phyloP scores from a whole-genome alignment of 164 flowering plant species.

The Akebia trifoliata region DNA sequence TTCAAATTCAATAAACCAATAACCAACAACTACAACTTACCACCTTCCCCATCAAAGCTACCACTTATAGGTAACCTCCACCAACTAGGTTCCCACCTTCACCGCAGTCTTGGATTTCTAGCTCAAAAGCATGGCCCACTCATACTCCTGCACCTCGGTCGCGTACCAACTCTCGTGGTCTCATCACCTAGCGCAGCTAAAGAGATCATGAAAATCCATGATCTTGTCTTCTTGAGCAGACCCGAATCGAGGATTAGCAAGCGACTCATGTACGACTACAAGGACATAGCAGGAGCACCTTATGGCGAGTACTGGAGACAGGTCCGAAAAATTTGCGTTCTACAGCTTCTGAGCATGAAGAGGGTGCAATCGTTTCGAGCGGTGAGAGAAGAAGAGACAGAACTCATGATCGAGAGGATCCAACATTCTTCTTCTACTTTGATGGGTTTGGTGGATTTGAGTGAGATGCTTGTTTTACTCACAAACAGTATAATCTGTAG shows the following conservation, averaged over 20 bases:
- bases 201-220: slow-evolving; percentile 26
- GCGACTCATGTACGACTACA: slow-evolving; percentile 10
- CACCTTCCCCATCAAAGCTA: slow-evolving; percentile 41
- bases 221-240: slow-evolving; percentile 15
- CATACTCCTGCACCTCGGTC: slow-evolving; percentile 18
- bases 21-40: slow-evolving; percentile 12
- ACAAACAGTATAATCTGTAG: slow-evolving; percentile 19
- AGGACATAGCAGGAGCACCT: slow-evolving; percentile 14
- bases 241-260: slow-evolving; percentile 2
- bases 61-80: slow-evolving; percentile 50
- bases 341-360: neutral
- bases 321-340: neutral
- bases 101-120: slow-evolving; percentile 12
- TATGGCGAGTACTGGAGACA: slow-evolving; percentile 11
- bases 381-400: slow-evolving; percentile 18
- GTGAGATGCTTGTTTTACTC: slow-evolving; percentile 8
- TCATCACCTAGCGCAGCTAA: slow-evolving; percentile 23
- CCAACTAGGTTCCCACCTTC: slow-evolving; percentile 24
- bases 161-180: slow-evolving; percentile 13
- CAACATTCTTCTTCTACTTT: neutral
- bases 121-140: slow-evolving; percentile 20
- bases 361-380: slow-evolving; percentile 5
- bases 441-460: slow-evolving; percentile 16
- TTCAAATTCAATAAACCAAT: too few species aligned
- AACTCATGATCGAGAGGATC: slow-evolving; percentile 7